phyloP scores from a whole-genome alignment of 768 basidiomycete genomes.

The Termitomyces sp. region DNA sequence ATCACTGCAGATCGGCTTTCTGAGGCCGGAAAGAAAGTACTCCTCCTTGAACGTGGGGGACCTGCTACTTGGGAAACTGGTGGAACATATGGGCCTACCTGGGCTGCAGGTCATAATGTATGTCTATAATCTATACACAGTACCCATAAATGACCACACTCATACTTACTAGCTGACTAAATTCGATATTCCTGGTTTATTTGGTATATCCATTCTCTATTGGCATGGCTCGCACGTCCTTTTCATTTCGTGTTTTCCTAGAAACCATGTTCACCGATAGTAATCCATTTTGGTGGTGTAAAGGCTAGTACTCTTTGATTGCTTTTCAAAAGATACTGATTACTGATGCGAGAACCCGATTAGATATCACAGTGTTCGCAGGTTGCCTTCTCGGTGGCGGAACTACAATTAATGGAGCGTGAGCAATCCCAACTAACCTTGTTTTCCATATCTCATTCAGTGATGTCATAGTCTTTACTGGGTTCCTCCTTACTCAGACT shows the following conservation, averaged over 20 bases:
- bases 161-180: conserved; percentile 43
- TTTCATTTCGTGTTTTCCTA: conserved; percentile 4
- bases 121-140: conserved; percentile 3
- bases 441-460: background rate
- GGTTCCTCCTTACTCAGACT: conserved; percentile 47
- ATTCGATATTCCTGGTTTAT: conserved; percentile 61
- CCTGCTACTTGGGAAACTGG: conserved; percentile 56
- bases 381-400: conserved; percentile 63
- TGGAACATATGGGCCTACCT: conserved; percentile 48
- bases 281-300: conserved; percentile 62
- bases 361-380: conserved; percentile 56
- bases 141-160: background rate
- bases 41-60: conserved; percentile 59
- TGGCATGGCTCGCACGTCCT: no score
- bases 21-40: conserved; percentile 57
- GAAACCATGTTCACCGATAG: conserved; percentile 59
- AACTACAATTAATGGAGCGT: conserved; percentile 61
- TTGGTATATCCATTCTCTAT: conserved; percentile 22
- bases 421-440: conserved; percentile 14
- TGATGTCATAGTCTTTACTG: conserved; percentile 43
- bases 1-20: conserved; percentile 55
- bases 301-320: conserved; percentile 28
- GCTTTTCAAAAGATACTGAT: background rate
- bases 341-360: background rate
- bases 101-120: conserved; percentile 43